Percentiles rank a stretch among this genome's conserved stretches.
These are phyloP conservation scores for Yamadazyma diddensiae DNA, from an alignment of 1,139 yeast genomes.

Conservation along the genomic window DNA sequence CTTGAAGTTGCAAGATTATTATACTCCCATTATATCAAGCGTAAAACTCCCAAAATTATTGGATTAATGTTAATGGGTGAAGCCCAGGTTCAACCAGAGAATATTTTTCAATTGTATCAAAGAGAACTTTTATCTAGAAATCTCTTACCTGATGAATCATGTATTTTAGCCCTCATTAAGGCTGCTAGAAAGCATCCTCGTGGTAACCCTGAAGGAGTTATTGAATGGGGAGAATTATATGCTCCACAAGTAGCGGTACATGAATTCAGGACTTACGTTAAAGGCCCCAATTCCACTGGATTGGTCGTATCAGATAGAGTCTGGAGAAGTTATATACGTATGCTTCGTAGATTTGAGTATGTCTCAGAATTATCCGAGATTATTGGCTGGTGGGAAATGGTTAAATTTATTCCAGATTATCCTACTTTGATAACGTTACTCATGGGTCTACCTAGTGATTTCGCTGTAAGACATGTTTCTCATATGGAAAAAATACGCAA, in stretches of 20 bases:
- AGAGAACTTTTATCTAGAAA: slow-evolving; percentile 18
- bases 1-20: slow-evolving; percentile 3
- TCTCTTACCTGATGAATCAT: slow-evolving; percentile 31
- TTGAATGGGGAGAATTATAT: slow-evolving; percentile 45
- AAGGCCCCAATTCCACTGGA: slow-evolving; percentile 18
- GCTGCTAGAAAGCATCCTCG: slow-evolving; percentile 24
- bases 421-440: slow-evolving; percentile 35
- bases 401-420: slow-evolving; percentile 45
- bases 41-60: slow-evolving; percentile 25
- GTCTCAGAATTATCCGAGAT: slow-evolving; percentile 49
- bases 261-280: slow-evolving; percentile 46
- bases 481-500: slow-evolving; percentile 33
- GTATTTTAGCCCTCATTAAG: slow-evolving; percentile 43
- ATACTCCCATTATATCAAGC: slow-evolving; percentile 19
- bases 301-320: slow-evolving; percentile 38
- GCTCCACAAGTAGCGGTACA: slow-evolving; percentile 63
- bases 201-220: too few species aligned
- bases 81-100: slow-evolving; percentile 32
- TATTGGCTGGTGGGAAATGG: slow-evolving; percentile 57
- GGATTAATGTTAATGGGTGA: slow-evolving; percentile 49
- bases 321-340: slow-evolving; percentile 51
- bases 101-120: slow-evolving; percentile 33
- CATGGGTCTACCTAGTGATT: slow-evolving; percentile 38
- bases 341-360: slow-evolving; percentile 49
- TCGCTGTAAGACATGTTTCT: slow-evolving; percentile 35